Base-by-base conservation (phyloP, 306 rosid species). In the Comarum palustre region DNA sequence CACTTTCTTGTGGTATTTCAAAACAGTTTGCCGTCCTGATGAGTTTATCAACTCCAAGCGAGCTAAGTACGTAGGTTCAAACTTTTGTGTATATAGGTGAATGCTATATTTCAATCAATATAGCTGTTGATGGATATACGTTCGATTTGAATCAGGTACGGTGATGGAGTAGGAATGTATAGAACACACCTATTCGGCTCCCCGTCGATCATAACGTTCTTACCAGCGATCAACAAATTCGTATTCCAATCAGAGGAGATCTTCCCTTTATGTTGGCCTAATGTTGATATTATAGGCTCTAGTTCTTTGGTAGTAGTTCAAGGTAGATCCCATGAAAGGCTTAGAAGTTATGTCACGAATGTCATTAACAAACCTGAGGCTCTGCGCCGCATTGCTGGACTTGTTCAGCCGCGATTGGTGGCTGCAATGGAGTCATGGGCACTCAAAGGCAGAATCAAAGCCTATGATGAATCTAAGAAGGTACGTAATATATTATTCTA, bases 1-100 rank as follows among this genome's bases (percentile, higher is more conserved):
- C 7, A 45, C 59, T 42, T 84, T 87, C 45, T 61, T 84, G 4
- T 87, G 85, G 81, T 82, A 80, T 75, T 87, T 78, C 88, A 84
- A 87, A 75, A 55, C 84, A 62, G 69, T 84, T 48, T 14, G 75
- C 1, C 79, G 80, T 7, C 90, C 90, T 0, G 80, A 82, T 17
- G 83, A 82, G 2, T 84, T 82, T 32, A 82, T 86, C 79, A 51
- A 69, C 7, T 57, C 78, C 1, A 80, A 77, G 65, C 47, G 78
- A 71, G 75, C 47, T 71, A 83, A 79, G 86, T 71, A 83, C 77
- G 86, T 86, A 81, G 16, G 87, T 12, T 32, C 36, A 1, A 32
- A n/a, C n/a, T n/a, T n/a, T n/a, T n/a, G n/a, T n/a, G n/a, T n/a
- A n/a, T n/a, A n/a, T n/a, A n/a, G n/a, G n/a, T n/a, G n/a, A n/a